Evolutionary conservation across 306 rosid species (phyloP).

Genomic region (Cucurbita moschata): DNA sequence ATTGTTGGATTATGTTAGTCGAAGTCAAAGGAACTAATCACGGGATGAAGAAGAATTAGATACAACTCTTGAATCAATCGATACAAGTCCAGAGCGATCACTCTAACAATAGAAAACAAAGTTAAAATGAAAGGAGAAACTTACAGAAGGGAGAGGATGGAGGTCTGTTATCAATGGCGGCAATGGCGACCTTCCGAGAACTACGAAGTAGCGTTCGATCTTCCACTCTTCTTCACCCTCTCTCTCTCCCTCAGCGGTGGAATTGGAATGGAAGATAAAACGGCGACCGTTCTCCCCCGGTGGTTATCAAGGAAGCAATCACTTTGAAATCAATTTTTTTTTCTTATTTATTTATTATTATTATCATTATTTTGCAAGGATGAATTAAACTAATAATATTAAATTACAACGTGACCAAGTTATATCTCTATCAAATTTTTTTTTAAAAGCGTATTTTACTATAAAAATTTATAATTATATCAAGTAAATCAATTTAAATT

Average conservation of each 20-base stretch:
- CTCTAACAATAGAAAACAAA: neutral
- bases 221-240: neutral
- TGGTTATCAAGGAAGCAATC: neutral
- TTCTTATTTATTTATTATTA: neutral
- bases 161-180: neutral
- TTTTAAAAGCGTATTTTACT: too few species aligned
- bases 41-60: neutral
- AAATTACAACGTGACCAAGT: too few species aligned
- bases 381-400: too few species aligned
- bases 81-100: neutral
- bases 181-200: neutral
- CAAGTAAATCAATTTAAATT: too few species aligned
- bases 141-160: neutral
- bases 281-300: neutral
- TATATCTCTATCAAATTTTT: too few species aligned
- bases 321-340: neutral
- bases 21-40: neutral
- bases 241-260: neutral
- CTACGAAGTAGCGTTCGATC: neutral
- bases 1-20: neutral
- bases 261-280: neutral
- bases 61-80: neutral
- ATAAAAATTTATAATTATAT: too few species aligned
- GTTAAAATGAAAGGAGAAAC: neutral
- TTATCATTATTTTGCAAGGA: neutral